Conservation (phyloP, 225 moss, liverwort and hornwort genomes). For the Physcomitrium patens region DNA sequence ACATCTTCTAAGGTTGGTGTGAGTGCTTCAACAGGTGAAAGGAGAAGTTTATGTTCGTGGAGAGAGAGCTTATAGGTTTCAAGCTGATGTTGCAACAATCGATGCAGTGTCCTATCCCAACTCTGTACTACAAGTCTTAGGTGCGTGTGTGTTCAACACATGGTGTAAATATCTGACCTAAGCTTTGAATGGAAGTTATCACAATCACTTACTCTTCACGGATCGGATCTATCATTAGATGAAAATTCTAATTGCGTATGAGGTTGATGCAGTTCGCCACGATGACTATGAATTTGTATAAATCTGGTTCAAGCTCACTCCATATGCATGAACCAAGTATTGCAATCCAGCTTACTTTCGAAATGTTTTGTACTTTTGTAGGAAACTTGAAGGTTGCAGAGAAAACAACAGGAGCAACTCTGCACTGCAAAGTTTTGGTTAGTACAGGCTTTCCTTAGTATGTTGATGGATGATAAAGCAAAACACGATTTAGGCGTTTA, state of each 20-base stretch:
- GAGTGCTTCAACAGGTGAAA: slow-evolving; percentile 40
- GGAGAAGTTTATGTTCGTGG: slow-evolving; percentile 54
- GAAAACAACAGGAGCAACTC: slow-evolving; percentile 41
- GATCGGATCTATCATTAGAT: no score
- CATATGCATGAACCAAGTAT: no score
- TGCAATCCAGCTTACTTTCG: no score
- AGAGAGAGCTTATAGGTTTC: slow-evolving; percentile 46
- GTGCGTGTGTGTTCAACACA: background rate
- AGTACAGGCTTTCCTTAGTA: slow-evolving; percentile 29
- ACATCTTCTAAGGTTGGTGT: slow-evolving; percentile 4
- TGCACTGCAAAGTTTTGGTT: no score
- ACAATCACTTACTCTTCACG: no score
- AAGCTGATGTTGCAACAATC: slow-evolving; percentile 50
- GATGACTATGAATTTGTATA: no score
- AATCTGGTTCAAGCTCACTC: no score
- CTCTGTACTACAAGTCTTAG: no score
- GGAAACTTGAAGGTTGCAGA: slow-evolving; percentile 52
- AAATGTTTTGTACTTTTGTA: background rate
- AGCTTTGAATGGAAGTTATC: no score
- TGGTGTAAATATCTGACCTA: background rate
- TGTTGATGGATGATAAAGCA: slow-evolving; percentile 20
- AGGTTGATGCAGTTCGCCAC: no score
- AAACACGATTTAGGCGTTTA: slow-evolving; percentile 9
- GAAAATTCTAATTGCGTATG: no score
- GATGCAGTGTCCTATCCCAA: background rate